Conservation (phyloP, 805 yeast genomes). For the Cyberlindnera samutprakarnensis region DNA sequence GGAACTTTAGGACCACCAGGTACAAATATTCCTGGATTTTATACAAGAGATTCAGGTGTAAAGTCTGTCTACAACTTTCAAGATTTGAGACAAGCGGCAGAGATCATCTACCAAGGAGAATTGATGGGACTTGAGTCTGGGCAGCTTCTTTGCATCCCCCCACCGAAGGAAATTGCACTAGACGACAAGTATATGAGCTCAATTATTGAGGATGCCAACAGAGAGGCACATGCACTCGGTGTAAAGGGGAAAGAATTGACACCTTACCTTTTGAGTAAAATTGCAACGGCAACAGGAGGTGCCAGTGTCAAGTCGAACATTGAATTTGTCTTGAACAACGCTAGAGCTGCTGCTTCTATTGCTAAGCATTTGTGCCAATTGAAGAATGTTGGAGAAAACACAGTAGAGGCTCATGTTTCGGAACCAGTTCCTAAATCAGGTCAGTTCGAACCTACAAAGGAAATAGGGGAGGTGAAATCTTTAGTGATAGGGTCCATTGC, state of each 20-base stretch:
- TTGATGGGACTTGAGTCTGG: constrained; percentile 56
- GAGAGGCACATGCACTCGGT: constrained; percentile 43
- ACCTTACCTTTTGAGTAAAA: constrained; percentile 62
- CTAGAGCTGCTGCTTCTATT: constrained; percentile 56
- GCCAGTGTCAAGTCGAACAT: constrained; percentile 62
- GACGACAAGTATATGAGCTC: constrained; percentile 41
- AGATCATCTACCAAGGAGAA: constrained; percentile 41
- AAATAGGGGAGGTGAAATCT: constrained; percentile 20
- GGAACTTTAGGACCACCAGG: constrained; percentile 53
- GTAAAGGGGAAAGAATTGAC: constrained; percentile 71
- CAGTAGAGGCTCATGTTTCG: neutral
- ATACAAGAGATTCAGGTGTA: constrained; percentile 68
- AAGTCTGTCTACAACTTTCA: constrained; percentile 58
- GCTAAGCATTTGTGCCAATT: constrained; percentile 34
- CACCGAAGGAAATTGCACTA: constrained; percentile 59
- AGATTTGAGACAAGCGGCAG: constrained; percentile 53
- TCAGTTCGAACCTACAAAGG: neutral
- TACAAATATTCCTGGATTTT: constrained; percentile 71
- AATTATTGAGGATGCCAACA: constrained; percentile 52
- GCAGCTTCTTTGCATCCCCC: constrained; percentile 73
- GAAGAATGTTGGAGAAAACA: neutral
- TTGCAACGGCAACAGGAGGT: constrained; percentile 66
- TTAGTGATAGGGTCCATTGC: constrained; percentile 72
- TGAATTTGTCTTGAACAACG: constrained; percentile 73
- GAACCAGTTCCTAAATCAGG: neutral